Conservation (phyloP, 768 basidiomycete species). For the Russula sp. region DNA sequence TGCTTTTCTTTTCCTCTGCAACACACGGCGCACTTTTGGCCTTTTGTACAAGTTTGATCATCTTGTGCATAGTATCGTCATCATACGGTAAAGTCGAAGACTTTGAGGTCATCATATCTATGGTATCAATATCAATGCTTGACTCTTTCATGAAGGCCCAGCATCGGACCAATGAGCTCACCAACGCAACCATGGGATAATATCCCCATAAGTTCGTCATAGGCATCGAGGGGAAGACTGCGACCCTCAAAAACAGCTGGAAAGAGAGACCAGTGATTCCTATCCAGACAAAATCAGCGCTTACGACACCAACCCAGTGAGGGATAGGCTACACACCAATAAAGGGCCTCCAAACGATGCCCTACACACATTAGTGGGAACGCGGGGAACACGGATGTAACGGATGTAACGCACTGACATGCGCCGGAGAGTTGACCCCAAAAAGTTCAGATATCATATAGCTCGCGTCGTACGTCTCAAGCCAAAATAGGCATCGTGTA, state of each 20-base stretch:
- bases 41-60: constrained; percentile 5
- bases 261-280: constrained; percentile 26
- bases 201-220: constrained; percentile 33
- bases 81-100: constrained; percentile 16
- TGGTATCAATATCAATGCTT: not conserved
- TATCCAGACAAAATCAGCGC: constrained; percentile 7
- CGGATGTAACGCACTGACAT: constrained; percentile 15
- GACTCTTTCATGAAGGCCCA: not conserved
- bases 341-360: constrained; percentile 21
- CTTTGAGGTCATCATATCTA: constrained; percentile 12
- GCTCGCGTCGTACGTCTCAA: constrained; percentile 36
- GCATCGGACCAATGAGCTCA: constrained; percentile 14
- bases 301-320: not conserved
- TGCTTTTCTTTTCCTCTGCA: too few relatives aligned
- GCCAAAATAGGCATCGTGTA: constrained; percentile 43
- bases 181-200: constrained; percentile 35
- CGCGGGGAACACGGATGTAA: not conserved
- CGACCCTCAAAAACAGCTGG: constrained; percentile 18
- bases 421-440: constrained; percentile 12
- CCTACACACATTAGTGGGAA: constrained; percentile 9
- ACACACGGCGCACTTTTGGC: not conserved
- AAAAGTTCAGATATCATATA: constrained; percentile 26
- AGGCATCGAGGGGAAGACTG: constrained; percentile 2
- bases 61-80: not conserved
- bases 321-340: constrained; percentile 21